Conservation (phyloP, 2,329 filamentous ascomycete genomes). For the Fusarium staphyleae region DNA sequence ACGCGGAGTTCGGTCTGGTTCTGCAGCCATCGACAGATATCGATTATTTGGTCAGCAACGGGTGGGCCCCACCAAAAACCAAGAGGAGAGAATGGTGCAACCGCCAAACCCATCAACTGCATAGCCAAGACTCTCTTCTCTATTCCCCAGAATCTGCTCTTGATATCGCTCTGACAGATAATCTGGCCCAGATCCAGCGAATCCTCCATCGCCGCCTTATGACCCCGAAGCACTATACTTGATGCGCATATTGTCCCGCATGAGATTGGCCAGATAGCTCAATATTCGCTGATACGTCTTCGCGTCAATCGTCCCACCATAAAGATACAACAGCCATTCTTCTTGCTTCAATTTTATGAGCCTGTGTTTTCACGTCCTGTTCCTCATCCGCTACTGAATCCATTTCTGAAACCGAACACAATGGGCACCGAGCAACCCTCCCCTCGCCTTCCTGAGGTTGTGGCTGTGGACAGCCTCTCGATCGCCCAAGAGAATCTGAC, state of each 20-base stretch:
- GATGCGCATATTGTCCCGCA: background rate
- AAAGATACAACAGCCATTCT: conserved; percentile 22
- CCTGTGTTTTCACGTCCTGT: background rate
- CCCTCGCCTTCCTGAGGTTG: background rate
- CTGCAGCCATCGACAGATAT: conserved; percentile 11
- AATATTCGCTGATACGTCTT: background rate
- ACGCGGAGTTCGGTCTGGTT: conserved; percentile 10
- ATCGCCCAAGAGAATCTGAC: conserved; percentile 38
- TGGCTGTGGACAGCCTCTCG: conserved; percentile 29
- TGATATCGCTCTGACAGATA: background rate
- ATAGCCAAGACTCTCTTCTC: conserved; percentile 10
- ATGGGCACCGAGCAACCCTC: conserved; percentile 17
- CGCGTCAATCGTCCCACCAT: conserved; percentile 12
- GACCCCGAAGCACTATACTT: conserved; percentile 1
- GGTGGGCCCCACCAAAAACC: conserved; percentile 27
- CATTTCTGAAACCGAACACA: background rate
- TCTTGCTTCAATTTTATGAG: background rate
- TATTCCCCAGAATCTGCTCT: background rate
- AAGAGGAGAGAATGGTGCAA: conserved; percentile 10
- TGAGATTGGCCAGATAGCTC: conserved; percentile 23
- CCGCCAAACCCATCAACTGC: background rate
- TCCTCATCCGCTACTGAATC: background rate
- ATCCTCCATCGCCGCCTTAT: background rate
- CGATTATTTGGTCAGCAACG: conserved; percentile 25
- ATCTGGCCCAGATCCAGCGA: background rate